These are phyloP conservation scores for Coriolopsis trogii DNA, from an alignment of 1,284 basidiomycete genomes.

Conservation along the genomic window DNA sequence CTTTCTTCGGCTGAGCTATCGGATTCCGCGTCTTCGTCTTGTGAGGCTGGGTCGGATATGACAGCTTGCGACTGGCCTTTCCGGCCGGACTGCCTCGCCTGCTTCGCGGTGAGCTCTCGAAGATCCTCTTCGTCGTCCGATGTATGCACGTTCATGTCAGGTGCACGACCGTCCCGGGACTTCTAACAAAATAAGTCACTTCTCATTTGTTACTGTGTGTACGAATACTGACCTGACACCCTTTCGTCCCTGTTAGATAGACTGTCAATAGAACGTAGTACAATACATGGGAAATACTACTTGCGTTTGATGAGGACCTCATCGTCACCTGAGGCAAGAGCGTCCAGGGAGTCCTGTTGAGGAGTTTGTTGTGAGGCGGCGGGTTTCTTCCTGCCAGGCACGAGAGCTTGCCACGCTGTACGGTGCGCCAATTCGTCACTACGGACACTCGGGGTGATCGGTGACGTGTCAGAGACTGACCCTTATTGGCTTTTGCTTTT, in stretches of 20 bases:
- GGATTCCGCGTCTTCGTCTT: not conserved
- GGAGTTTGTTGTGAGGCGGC: too few species aligned
- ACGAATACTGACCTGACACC: not conserved
- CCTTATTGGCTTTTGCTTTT: not conserved
- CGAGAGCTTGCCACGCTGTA: not conserved
- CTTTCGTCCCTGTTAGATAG: too few species aligned
- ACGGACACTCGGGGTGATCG: not conserved
- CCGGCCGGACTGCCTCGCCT: not conserved
- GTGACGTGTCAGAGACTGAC: too few species aligned
- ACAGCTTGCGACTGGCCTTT: not conserved
- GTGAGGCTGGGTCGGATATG: not conserved
- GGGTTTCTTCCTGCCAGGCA: too few species aligned
- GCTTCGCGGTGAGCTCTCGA: not conserved
- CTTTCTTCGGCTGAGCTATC: not conserved
- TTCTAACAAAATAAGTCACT: not conserved
- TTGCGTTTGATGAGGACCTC: too few species aligned
- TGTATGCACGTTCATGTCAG: not conserved
- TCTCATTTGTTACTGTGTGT: not conserved
- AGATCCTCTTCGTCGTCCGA: not conserved
- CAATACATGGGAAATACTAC: too few species aligned
- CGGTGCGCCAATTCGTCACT: not conserved
- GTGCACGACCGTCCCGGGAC: not conserved
- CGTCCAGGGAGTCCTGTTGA: too few species aligned
- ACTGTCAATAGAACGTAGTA: too few species aligned
- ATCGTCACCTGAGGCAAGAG: too few species aligned